phyloP scores from a whole-genome alignment of 805 yeast species.

The Yamadazyma takamatsuzukensis region DNA sequence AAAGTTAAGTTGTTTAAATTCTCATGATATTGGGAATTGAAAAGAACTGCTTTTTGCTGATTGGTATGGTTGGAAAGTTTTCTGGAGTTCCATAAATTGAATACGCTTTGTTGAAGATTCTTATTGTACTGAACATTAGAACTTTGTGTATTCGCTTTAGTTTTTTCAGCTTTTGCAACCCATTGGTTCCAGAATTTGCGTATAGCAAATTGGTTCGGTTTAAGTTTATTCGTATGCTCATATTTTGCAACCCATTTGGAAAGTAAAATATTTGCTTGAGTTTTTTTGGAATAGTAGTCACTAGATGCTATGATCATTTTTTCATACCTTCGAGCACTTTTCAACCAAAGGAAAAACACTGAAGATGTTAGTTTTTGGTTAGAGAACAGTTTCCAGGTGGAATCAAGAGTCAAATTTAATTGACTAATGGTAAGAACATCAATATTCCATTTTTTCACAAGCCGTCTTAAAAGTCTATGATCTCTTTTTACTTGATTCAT shows the following conservation, averaged over 20 bases:
- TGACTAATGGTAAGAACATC: constrained; percentile 11
- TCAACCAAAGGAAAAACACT: constrained; percentile 14
- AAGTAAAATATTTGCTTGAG: constrained; percentile 6
- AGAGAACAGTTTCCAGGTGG: constrained; percentile 6
- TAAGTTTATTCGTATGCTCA: too few species aligned
- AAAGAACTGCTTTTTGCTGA: background rate
- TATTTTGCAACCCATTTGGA: constrained; percentile 5
- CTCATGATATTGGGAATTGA: background rate
- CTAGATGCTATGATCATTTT: constrained; percentile 4
- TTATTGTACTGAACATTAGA: too few species aligned
- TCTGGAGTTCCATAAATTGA: background rate
- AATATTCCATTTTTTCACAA: constrained; percentile 21
- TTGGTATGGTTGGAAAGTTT: background rate
- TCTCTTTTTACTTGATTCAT: constrained; percentile 13
- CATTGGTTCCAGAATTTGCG: background rate
- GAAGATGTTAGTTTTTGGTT: background rate
- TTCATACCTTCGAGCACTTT: background rate
- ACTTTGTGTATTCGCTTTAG: background rate
- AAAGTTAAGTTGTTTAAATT: background rate
- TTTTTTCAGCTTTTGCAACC: constrained; percentile 3
- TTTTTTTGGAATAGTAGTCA: constrained; percentile 8
- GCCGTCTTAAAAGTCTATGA: constrained; percentile 1
- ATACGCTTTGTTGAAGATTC: background rate
- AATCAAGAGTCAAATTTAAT: constrained; percentile 10
- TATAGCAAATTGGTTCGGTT: background rate